A percentile compares a stretch with the other conserved stretches of the same genome.
These are phyloP conservation scores for Cryptosporidium bovis DNA, from an alignment of 169 alveolate species.

Conservation along the genomic window DNA sequence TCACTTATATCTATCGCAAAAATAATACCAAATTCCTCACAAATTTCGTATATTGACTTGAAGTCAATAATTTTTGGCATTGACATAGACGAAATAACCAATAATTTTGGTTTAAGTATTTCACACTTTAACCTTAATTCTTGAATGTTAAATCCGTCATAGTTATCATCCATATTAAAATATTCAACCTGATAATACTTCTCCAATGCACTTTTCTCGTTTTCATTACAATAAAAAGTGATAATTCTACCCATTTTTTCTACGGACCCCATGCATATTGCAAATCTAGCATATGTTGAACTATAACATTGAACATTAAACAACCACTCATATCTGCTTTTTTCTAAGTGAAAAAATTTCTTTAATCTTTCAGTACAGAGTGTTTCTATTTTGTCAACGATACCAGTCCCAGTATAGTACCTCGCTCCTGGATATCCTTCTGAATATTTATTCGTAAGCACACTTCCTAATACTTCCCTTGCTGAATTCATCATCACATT, in stretches of 20 bases:
- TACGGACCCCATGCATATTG: slow-evolving; percentile 79
- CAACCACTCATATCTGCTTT: slow-evolving; percentile 85
- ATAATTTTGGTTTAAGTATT: slow-evolving; percentile 82
- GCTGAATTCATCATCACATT: slow-evolving; percentile 88
- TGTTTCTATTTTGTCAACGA: slow-evolving; percentile 88
- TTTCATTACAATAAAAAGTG: slow-evolving; percentile 86
- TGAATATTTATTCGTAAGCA: slow-evolving; percentile 92
- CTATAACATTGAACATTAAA: slow-evolving; percentile 81
- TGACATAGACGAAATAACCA: slow-evolving; percentile 81
- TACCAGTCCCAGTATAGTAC: slow-evolving; percentile 92
- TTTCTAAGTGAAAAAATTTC: slow-evolving; percentile 80
- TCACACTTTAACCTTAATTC: slow-evolving; percentile 74
- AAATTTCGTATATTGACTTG: slow-evolving; percentile 77
- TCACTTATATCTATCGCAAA: slow-evolving; percentile 87
- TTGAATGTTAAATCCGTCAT: neutral
- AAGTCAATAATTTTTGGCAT: slow-evolving; percentile 79
- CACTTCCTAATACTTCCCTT: slow-evolving; percentile 91
- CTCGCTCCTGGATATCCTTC: slow-evolving; percentile 98
- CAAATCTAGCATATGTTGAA: slow-evolving; percentile 82
- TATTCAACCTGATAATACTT: slow-evolving; percentile 84
- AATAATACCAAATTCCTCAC: slow-evolving; percentile 82
- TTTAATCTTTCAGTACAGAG: slow-evolving; percentile 85
- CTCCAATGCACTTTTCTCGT: slow-evolving; percentile 76
- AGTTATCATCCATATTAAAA: slow-evolving; percentile 77
- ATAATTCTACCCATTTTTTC: slow-evolving; percentile 83